phyloP scores from a whole-genome alignment of 345 rosid species.

The Murraya paniculata region DNA sequence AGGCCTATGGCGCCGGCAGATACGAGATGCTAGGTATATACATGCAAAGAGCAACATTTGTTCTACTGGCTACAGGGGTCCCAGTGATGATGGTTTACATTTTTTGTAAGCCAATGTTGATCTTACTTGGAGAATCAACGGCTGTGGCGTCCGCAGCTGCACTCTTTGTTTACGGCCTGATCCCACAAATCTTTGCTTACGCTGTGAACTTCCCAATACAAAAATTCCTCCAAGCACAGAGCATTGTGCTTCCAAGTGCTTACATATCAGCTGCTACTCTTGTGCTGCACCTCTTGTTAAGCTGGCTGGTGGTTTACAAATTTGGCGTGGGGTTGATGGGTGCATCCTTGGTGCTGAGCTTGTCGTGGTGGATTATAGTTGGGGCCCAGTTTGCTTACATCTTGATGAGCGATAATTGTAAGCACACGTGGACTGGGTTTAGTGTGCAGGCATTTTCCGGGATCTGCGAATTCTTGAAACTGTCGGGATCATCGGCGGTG shows the following conservation, averaged over 20 bases:
- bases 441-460: conserved; percentile 60
- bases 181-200: conserved; percentile 75
- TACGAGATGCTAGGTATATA: conserved; percentile 71
- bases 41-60: conserved; percentile 75
- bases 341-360: conserved; percentile 59
- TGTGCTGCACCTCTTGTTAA: conserved; percentile 41
- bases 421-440: conserved; percentile 70
- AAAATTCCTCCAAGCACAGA: conserved; percentile 66
- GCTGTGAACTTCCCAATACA: conserved; percentile 75
- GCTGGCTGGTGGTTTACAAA: conserved; percentile 48
- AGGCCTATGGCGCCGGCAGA: conserved; percentile 67
- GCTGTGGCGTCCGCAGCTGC: conserved; percentile 58
- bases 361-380: conserved; percentile 90
- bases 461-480: conserved; percentile 61
- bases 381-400: conserved; percentile 56
- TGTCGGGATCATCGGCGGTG: conserved; percentile 77
- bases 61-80: conserved; percentile 52
- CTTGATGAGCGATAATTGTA: conserved; percentile 36
- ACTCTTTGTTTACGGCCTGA: conserved; percentile 59
- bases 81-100: conserved; percentile 53
- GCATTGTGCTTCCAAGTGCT: conserved; percentile 64
- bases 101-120: conserved; percentile 52
- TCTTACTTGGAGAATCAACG: conserved; percentile 55
- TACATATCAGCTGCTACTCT: conserved; percentile 59
- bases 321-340: conserved; percentile 56